phyloP scores from a whole-genome alignment of 805 yeast genomes.

The Barnettozyma californica region DNA sequence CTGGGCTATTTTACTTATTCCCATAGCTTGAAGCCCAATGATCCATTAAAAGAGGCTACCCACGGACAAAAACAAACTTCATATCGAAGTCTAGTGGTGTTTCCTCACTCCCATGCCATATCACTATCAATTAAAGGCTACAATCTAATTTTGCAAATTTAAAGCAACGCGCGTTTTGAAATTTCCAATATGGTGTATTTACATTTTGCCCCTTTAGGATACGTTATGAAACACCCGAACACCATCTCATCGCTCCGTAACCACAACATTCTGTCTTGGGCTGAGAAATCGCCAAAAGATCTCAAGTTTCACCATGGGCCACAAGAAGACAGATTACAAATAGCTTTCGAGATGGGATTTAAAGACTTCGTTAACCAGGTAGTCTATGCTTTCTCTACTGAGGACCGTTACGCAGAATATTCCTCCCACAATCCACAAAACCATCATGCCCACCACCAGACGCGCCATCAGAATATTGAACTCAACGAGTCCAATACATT shows the following conservation, averaged over 20 bases:
- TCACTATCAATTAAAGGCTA: too few species aligned
- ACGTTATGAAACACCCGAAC: background rate
- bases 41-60: too few species aligned
- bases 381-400: slow-evolving; percentile 57
- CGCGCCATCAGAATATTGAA: slow-evolving; percentile 13
- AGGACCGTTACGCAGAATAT: slow-evolving; percentile 67
- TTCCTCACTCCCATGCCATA: too few species aligned
- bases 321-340: background rate
- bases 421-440: slow-evolving; percentile 38
- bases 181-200: too few species aligned
- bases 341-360: slow-evolving; percentile 25
- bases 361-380: slow-evolving; percentile 50
- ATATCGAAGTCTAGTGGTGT: too few species aligned
- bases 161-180: background rate
- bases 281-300: too few species aligned
- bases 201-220: background rate
- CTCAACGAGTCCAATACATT: slow-evolving; percentile 28
- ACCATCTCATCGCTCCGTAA: background rate
- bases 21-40: too few species aligned
- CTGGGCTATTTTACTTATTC: too few species aligned
- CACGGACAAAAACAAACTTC: too few species aligned
- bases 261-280: background rate
- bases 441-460: slow-evolving; percentile 11
- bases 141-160: too few species aligned
- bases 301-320: background rate